A percentile compares a stretch with the other conserved stretches of the same genome.
Evolutionary conservation across 2,329 filamentous ascomycete species (phyloP).

Genomic region (Lasiodiplodia sp.): DNA sequence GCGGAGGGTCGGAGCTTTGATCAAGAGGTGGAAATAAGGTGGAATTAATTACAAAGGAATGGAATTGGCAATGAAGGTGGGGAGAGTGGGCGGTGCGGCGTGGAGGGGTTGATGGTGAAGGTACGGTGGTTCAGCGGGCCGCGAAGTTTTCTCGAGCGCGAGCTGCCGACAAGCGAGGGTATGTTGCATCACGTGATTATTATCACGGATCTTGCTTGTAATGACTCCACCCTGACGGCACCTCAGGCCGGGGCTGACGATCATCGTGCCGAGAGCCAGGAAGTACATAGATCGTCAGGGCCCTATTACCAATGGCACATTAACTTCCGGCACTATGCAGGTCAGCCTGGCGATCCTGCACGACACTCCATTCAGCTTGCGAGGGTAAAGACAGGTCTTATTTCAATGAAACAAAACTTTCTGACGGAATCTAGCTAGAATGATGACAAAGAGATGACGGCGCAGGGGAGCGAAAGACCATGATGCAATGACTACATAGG

Average conservation of each 20-base stretch:
- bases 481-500: slow-evolving; percentile 27
- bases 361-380: slow-evolving; percentile 9
- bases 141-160: slow-evolving; percentile 23
- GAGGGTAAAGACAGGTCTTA: slow-evolving; percentile 22
- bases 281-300: slow-evolving; percentile 22
- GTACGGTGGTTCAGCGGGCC: slow-evolving; percentile 30
- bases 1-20: neutral
- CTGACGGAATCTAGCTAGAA: slow-evolving; percentile 25
- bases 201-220: neutral
- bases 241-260: slow-evolving; percentile 19
- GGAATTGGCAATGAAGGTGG: slow-evolving; percentile 22
- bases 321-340: slow-evolving; percentile 21
- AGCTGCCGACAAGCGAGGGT: slow-evolving; percentile 19
- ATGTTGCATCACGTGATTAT: neutral
- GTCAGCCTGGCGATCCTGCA: slow-evolving; percentile 27
- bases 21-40: neutral
- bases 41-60: slow-evolving; percentile 33
- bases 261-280: slow-evolving; percentile 24
- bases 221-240: slow-evolving; percentile 14
- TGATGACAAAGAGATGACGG: neutral
- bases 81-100: slow-evolving; percentile 29
- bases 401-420: slow-evolving; percentile 21
- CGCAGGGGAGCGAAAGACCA: slow-evolving; percentile 25
- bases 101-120: slow-evolving; percentile 30
- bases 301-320: slow-evolving; percentile 17